A percentile compares a stretch with the other conserved stretches of the same genome.
These are phyloP conservation scores for Echium plantagineum DNA, from an alignment of 257 asterid species.

Conservation along the genomic window DNA sequence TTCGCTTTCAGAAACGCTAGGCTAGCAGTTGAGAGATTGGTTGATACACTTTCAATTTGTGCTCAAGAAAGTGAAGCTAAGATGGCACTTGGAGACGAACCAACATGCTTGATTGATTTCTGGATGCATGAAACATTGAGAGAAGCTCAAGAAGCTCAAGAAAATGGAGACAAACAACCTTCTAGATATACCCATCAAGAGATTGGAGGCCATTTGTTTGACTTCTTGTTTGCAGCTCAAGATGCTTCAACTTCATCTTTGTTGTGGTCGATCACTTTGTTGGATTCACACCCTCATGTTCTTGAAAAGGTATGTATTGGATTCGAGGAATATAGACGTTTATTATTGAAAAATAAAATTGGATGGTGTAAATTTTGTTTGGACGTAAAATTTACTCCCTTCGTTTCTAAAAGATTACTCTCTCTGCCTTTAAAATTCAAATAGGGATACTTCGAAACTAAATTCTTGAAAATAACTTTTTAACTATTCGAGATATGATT, in stretches of 20 bases:
- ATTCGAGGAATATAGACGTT: too few relatives aligned
- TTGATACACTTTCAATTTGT: constrained; percentile 46
- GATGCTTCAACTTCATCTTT: constrained; percentile 85
- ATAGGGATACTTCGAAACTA: too few relatives aligned
- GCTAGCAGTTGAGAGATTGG: constrained; percentile 47
- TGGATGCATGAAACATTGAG: constrained; percentile 62
- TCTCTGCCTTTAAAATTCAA: too few relatives aligned
- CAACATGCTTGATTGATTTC: constrained; percentile 72
- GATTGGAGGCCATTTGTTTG: constrained; percentile 74
- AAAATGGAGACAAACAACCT: constrained; percentile 9
- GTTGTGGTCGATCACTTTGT: constrained; percentile 65
- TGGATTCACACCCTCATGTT: constrained; percentile 52
- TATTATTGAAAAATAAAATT: too few relatives aligned
- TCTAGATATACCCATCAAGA: constrained; percentile 23
- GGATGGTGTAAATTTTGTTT: too few relatives aligned
- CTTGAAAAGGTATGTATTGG: constrained; percentile 24
- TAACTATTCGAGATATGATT: too few relatives aligned
- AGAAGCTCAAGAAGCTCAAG: constrained; percentile 19
- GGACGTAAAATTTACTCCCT: too few relatives aligned
- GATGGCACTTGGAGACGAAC: constrained; percentile 49
- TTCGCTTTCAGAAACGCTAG: constrained; percentile 79
- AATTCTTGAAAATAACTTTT: too few relatives aligned
- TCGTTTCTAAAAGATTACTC: too few relatives aligned
- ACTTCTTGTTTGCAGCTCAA: constrained; percentile 77
- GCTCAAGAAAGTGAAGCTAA: constrained; percentile 48